Percentiles rank a stretch among this genome's conserved stretches.
Conservation (phyloP, 2,329 filamentous ascomycete genomes). For the Pseudogymnoascus verrucosus region DNA sequence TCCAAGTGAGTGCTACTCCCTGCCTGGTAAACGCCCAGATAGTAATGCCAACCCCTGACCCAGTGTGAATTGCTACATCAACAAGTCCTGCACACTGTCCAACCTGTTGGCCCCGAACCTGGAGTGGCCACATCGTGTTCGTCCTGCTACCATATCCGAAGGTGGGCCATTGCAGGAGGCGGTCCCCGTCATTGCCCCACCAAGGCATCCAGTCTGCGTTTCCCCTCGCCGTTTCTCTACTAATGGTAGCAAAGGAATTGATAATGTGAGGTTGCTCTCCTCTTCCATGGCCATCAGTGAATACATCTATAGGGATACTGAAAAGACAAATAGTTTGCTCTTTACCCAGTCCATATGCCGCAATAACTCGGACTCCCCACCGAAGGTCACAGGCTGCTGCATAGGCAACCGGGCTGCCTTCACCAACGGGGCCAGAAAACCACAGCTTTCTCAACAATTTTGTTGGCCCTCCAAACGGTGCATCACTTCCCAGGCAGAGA, state of each 20-base stretch:
- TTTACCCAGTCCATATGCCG: conserved; percentile 40
- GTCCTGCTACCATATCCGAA: not conserved
- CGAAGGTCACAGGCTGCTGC: conserved; percentile 46
- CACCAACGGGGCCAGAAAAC: conserved; percentile 32
- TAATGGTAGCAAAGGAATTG: not conserved
- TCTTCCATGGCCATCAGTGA: conserved; percentile 30
- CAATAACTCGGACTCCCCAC: conserved; percentile 51
- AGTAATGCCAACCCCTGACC: conserved; percentile 35
- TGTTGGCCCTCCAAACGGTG: conserved; percentile 45
- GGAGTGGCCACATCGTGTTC: conserved; percentile 37
- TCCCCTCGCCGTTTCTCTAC: conserved; percentile 11
- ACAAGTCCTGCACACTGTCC: conserved; percentile 38
- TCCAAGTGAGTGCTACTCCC: conserved; percentile 38
- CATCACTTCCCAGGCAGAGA: conserved; percentile 54
- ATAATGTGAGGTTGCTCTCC: not conserved
- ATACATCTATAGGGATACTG: conserved; percentile 50
- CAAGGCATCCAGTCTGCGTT: conserved; percentile 29
- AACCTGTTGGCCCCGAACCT: conserved; percentile 41
- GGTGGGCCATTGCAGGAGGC: conserved; percentile 15
- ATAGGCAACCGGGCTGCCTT: conserved; percentile 43
- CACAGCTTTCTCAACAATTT: conserved; percentile 52
- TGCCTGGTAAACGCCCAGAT: conserved; percentile 44
- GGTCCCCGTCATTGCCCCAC: conserved; percentile 30
- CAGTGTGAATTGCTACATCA: conserved; percentile 42
- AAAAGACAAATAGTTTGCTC: conserved; percentile 47